A percentile compares a stretch with the other conserved stretches of the same genome.
phyloP scores from a whole-genome alignment of 352 stramenopile species.

The Globisporangium heterothallicum region DNA sequence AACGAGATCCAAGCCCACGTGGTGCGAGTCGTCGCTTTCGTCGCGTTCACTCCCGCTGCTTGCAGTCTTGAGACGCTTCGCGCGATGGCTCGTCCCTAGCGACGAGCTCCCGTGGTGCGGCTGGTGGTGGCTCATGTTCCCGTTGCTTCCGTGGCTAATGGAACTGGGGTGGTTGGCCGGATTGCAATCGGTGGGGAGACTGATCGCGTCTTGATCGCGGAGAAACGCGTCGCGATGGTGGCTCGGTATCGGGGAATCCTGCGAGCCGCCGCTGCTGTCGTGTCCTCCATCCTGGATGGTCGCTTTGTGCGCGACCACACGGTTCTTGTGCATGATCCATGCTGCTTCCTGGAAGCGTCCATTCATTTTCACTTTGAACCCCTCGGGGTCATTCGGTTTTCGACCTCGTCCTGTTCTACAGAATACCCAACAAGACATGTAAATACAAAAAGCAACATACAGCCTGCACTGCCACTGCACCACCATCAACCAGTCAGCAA shows the following conservation, averaged over 20 bases:
- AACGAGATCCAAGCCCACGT: conserved; percentile 12
- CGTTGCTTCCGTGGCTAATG: background rate
- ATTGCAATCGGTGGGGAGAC: background rate
- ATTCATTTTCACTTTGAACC: conserved; percentile 77
- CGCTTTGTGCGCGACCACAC: conserved; percentile 39
- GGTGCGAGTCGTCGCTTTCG: conserved; percentile 16
- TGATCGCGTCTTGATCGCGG: conserved; percentile 7
- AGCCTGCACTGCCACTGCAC: background rate
- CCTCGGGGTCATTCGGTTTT: conserved; percentile 54
- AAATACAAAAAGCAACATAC: background rate
- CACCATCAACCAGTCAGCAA: background rate
- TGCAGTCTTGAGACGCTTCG: conserved; percentile 19
- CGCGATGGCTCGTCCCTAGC: background rate
- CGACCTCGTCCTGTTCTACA: conserved; percentile 42
- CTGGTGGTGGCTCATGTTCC: background rate
- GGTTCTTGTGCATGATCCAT: conserved; percentile 66
- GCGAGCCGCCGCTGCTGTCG: conserved; percentile 14
- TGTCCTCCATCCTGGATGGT: conserved; percentile 3
- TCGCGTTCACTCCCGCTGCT: conserved; percentile 14
- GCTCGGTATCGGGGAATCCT: conserved; percentile 3
- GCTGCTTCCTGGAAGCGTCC: conserved; percentile 53
- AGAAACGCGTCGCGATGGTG: conserved; percentile 9
- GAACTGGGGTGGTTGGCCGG: background rate
- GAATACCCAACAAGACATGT: conserved; percentile 4
- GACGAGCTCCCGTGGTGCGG: background rate